Evolutionary conservation across 305 asterid genomes (phyloP).

Genomic region (Fraxinus platypoda): DNA sequence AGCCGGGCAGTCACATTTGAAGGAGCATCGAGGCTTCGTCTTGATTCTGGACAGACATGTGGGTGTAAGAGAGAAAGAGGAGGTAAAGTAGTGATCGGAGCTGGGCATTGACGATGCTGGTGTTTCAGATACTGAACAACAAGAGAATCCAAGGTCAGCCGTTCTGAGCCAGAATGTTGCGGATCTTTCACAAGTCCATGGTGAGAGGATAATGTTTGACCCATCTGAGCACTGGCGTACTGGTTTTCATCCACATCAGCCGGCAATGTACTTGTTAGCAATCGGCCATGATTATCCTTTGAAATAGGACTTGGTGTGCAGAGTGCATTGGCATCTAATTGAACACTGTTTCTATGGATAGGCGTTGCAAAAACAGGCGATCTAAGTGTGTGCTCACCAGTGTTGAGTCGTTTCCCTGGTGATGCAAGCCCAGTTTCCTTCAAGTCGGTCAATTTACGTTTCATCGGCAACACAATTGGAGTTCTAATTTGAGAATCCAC

Average conservation of each 20-base stretch:
- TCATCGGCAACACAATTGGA: slow-evolving; percentile 78
- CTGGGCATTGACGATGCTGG: slow-evolving; percentile 98
- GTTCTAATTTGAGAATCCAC: slow-evolving; percentile 55
- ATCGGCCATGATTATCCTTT: slow-evolving; percentile 52
- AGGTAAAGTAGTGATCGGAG: slow-evolving; percentile 98
- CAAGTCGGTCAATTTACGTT: slow-evolving; percentile 72
- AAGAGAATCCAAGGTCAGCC: slow-evolving; percentile 81
- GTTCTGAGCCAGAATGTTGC: slow-evolving; percentile 63
- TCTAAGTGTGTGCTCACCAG: slow-evolving; percentile 57
- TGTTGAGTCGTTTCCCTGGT: slow-evolving; percentile 68
- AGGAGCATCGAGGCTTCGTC: slow-evolving; percentile 88
- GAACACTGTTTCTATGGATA: slow-evolving; percentile 52
- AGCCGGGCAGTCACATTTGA: slow-evolving; percentile 90
- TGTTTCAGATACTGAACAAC: slow-evolving; percentile 95
- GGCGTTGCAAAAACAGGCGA: slow-evolving; percentile 66
- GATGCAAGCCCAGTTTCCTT: slow-evolving; percentile 53
- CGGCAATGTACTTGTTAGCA: slow-evolving; percentile 30
- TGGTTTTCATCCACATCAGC: slow-evolving; percentile 61
- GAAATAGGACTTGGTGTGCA: slow-evolving; percentile 47
- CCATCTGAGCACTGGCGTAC: slow-evolving; percentile 22
- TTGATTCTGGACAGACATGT: slow-evolving; percentile 95
- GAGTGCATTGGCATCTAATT: slow-evolving; percentile 52
- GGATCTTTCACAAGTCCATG: slow-evolving; percentile 56
- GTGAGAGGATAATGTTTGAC: slow-evolving; percentile 48
- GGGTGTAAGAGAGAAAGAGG: slow-evolving; percentile 97